Evolutionary conservation across 1,284 basidiomycete species (phyloP).

Genomic region (Neolentinus lepideus): DNA sequence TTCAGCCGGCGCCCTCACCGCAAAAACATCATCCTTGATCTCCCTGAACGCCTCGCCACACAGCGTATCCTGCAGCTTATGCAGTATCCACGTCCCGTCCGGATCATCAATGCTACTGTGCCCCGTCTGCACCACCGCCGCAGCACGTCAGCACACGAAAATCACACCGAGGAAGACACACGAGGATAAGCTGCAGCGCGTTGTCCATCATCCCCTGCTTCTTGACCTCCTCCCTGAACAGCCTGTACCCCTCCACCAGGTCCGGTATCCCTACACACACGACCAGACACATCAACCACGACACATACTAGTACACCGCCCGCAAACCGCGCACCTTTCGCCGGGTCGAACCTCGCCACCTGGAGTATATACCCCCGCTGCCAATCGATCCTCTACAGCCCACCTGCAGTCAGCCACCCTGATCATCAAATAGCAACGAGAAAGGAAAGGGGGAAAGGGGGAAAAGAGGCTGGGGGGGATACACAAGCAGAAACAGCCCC

Average conservation of each 20-base stretch:
- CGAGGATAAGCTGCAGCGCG: constrained; percentile 4
- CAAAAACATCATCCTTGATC: constrained; percentile 2
- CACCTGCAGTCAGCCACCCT: too few relatives aligned
- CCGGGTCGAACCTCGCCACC: constrained; percentile 5
- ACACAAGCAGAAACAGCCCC: background rate
- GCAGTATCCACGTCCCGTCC: constrained; percentile 1
- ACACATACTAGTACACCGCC: background rate
- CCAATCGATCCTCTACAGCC: constrained; percentile 3
- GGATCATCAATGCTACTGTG: constrained; percentile 5
- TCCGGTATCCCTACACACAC: constrained; percentile 3
- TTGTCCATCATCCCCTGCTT: background rate
- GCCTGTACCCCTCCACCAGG: constrained; percentile 4
- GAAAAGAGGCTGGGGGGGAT: too few relatives aligned
- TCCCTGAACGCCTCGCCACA: background rate
- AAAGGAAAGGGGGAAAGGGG: too few relatives aligned
- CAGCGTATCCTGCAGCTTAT: constrained; percentile 2
- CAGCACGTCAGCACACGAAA: background rate
- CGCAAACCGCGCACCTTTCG: background rate
- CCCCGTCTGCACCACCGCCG: background rate
- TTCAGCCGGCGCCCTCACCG: constrained; percentile 2
- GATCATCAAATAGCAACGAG: background rate
- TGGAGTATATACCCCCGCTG: constrained; percentile 4
- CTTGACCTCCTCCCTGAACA: constrained; percentile 1
- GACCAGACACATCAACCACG: background rate
- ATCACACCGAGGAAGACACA: background rate